phyloP scores from a whole-genome alignment of 2,329 filamentous ascomycete genomes.

The Aspergillus melleus region DNA sequence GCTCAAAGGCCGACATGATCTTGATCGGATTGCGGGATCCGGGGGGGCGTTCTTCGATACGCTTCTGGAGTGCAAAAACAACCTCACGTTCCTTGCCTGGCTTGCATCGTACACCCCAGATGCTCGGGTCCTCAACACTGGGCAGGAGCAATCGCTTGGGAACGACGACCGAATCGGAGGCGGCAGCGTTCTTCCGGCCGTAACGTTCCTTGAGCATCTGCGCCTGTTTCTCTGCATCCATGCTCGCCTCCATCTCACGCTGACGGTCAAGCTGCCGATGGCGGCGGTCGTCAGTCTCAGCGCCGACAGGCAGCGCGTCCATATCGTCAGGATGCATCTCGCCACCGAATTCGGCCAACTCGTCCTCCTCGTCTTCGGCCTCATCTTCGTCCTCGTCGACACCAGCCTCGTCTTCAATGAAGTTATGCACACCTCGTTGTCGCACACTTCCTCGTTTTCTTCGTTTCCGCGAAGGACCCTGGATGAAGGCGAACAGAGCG shows the following conservation, averaged over 20 bases:
- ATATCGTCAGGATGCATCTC: conserved; percentile 90
- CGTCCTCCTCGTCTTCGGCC: conserved; percentile 86
- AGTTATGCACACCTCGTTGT: conserved; percentile 73
- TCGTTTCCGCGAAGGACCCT: conserved; percentile 77
- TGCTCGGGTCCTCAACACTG: conserved; percentile 91
- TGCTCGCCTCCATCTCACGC: conserved; percentile 79
- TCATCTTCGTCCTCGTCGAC: conserved; percentile 91
- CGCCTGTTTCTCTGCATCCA: conserved; percentile 93
- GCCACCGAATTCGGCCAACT: conserved; percentile 80
- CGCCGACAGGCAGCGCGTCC: conserved; percentile 70
- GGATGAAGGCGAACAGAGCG: conserved; percentile 12
- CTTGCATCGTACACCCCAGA: conserved; percentile 91
- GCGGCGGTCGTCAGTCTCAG: conserved; percentile 82
- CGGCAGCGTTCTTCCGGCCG: conserved; percentile 70
- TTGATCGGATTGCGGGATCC: conserved; percentile 76
- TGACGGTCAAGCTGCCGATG: conserved; percentile 93
- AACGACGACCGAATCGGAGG: conserved; percentile 71
- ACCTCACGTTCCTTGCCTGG: conserved; percentile 95
- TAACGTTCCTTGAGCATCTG: conserved; percentile 85
- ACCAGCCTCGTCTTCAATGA: conserved; percentile 97
- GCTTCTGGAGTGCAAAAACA: conserved; percentile 82
- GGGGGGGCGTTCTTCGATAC: conserved; percentile 72
- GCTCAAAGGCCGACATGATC: conserved; percentile 90
- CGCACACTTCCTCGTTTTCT: conserved; percentile 68
- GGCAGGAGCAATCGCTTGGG: conserved; percentile 85